Evolutionary conservation across 2,329 filamentous ascomycete species (phyloP).

Genomic region (Pezicula neosporulosa): DNA sequence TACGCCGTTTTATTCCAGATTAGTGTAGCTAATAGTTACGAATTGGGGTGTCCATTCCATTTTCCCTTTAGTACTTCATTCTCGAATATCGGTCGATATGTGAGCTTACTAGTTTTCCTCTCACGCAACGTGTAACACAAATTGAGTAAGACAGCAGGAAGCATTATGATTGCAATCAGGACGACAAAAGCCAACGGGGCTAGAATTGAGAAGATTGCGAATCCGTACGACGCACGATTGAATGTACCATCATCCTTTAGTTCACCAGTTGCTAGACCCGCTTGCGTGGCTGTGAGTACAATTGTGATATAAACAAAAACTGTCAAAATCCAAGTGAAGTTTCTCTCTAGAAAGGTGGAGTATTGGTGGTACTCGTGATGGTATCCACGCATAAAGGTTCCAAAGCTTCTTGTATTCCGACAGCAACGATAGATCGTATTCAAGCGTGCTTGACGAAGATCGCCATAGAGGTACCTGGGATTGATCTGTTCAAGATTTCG

Average conservation of each 20-base stretch:
- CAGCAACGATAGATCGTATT: constrained; percentile 20
- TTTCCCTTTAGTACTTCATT: too few relatives aligned
- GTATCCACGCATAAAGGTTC: constrained; percentile 9
- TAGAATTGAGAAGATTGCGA: constrained; percentile 44
- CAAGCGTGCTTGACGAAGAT: constrained; percentile 29
- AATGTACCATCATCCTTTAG: constrained; percentile 35
- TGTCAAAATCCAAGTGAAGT: constrained; percentile 37
- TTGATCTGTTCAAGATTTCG: constrained; percentile 16
- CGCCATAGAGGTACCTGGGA: constrained; percentile 30
- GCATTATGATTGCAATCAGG: not conserved
- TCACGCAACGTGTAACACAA: too few relatives aligned
- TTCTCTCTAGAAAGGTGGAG: constrained; percentile 36
- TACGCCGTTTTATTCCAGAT: too few relatives aligned
- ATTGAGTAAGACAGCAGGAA: not conserved
- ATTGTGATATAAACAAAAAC: constrained; percentile 40
- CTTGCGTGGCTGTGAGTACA: constrained; percentile 47
- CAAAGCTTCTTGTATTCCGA: not conserved
- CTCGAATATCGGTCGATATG: too few relatives aligned
- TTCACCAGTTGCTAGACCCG: constrained; percentile 35
- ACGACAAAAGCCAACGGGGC: constrained; percentile 29
- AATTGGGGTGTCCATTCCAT: too few relatives aligned
- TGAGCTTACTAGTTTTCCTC: too few relatives aligned
- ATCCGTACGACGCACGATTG: constrained; percentile 40
- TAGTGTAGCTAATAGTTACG: too few relatives aligned
- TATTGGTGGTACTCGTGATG: constrained; percentile 26